Base-by-base conservation (phyloP, 257 asterid genomes). In the Prunella vulgaris region DNA sequence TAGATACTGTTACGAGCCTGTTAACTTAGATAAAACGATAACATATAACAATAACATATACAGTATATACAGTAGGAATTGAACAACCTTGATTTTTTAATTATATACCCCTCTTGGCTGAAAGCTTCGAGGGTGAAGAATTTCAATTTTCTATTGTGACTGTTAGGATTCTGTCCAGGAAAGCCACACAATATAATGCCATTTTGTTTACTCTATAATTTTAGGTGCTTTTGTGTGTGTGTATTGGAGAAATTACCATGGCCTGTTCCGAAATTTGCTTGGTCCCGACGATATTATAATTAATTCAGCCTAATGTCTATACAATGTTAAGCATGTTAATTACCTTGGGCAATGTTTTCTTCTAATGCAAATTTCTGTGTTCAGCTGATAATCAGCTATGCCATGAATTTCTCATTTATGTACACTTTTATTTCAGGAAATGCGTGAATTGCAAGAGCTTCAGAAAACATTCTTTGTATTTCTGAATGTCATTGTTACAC, bases 401-500 rank as follows among this genome's bases (percentile, higher is more conserved):
- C 32, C 40, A 13, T 70, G 62, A 57, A 52, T 66, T 74, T 65
- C 42, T 18, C n/a, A 17, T 5, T 62, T 49, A 44, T 70, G 69
- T 40, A 13, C n/a, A n/a, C 58, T 68, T 30, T 48, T 63, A 28
- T 71, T 72, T 38, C 85, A 94, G 99, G 99, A 94, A 87, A 82
- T 86, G 54, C 99, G 99, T 2, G 97, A 94, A 75, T 68, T 89
- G 78, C 93, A 85, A 74, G 99, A 94, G 64, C 97, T 94, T 67
- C 97, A 94, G 79, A 84, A 85, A 42, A 81, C 81, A 24, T 85
- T 91, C 64, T 86, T 85, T 81, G 85, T 95, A 51, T 94, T 89
- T 56, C 84, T 94, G 67, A 89, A 94, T 20, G 96, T 80, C 49
- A 86, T 87, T 60, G 90, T 88, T 10, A 87, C 89, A 0, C 97